These are phyloP conservation scores for Hyaloscypha finlandica DNA, from an alignment of 495 filamentous ascomycete genomes.

Conservation along the genomic window DNA sequence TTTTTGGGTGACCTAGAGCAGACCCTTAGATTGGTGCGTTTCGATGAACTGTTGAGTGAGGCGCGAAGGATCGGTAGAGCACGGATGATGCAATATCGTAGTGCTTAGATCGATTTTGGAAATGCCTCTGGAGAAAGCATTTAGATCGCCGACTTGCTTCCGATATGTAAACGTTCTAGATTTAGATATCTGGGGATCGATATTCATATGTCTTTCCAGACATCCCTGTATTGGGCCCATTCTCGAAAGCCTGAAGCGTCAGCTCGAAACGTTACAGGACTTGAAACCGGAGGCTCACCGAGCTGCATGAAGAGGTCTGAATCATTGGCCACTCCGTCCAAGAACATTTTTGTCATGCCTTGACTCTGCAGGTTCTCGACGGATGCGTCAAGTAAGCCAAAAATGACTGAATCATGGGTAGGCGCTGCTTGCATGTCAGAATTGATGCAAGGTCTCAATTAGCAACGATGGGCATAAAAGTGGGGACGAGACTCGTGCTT, in stretches of 20 bases:
- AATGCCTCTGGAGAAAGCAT: neutral
- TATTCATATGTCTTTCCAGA: conserved; percentile 36
- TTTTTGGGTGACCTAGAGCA: no score
- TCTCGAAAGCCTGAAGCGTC: conserved; percentile 38
- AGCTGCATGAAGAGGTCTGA: conserved; percentile 13
- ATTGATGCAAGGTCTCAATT: conserved; percentile 19
- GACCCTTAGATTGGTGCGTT: neutral
- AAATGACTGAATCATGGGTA: conserved; percentile 6
- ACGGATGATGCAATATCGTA: neutral
- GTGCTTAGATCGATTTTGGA: neutral
- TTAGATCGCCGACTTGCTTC: neutral
- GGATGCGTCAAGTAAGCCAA: conserved; percentile 26
- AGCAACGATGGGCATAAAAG: neutral
- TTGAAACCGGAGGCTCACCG: conserved; percentile 17
- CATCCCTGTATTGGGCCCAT: conserved; percentile 45
- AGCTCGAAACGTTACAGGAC: conserved; percentile 5
- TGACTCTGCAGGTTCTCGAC: conserved; percentile 38
- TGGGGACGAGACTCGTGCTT: neutral
- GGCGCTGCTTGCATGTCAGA: conserved; percentile 14
- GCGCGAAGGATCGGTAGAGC: neutral
- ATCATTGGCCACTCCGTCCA: conserved; percentile 24
- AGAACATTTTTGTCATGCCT: conserved; percentile 37
- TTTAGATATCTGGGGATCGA: neutral
- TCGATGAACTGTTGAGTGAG: neutral
- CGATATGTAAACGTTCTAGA: neutral